These are phyloP conservation scores for Xylaria acuta DNA, from an alignment of 495 filamentous ascomycete species.

Conservation along the genomic window DNA sequence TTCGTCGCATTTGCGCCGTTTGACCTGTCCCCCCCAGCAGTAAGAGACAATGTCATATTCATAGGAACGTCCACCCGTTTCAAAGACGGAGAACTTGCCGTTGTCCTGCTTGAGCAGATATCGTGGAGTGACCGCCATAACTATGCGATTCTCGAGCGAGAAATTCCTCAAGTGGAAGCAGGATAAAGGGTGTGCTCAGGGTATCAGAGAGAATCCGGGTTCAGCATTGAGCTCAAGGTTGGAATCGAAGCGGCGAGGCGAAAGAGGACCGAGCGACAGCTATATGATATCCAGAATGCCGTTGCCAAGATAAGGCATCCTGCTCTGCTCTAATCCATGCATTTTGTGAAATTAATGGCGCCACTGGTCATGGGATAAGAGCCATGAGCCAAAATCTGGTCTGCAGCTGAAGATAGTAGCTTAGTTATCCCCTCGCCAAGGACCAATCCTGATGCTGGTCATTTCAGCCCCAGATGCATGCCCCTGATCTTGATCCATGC, in stretches of 20 bases:
- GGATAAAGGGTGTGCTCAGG: background rate
- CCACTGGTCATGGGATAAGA: background rate
- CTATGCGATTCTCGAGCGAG: background rate
- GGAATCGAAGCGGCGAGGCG: background rate
- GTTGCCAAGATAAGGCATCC: background rate
- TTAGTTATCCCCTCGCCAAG: background rate
- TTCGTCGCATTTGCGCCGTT: background rate
- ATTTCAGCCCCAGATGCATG: background rate
- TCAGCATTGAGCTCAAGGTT: background rate
- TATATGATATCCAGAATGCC: background rate
- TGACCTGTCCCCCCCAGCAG: background rate
- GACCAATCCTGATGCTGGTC: background rate
- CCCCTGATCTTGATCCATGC: background rate
- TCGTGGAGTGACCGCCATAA: background rate
- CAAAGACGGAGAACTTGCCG: conserved; percentile 9
- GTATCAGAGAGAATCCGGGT: background rate
- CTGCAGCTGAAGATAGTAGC: background rate
- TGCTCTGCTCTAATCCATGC: background rate
- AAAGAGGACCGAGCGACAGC: background rate
- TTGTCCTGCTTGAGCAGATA: background rate
- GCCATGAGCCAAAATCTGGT: background rate
- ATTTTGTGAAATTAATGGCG: background rate
- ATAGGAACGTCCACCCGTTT: background rate
- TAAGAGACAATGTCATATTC: conserved; percentile 8
- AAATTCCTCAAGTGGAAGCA: background rate